These are phyloP conservation scores for Heliosperma pusillum DNA, from an alignment of 148 eudicot genomes.

Conservation along the genomic window DNA sequence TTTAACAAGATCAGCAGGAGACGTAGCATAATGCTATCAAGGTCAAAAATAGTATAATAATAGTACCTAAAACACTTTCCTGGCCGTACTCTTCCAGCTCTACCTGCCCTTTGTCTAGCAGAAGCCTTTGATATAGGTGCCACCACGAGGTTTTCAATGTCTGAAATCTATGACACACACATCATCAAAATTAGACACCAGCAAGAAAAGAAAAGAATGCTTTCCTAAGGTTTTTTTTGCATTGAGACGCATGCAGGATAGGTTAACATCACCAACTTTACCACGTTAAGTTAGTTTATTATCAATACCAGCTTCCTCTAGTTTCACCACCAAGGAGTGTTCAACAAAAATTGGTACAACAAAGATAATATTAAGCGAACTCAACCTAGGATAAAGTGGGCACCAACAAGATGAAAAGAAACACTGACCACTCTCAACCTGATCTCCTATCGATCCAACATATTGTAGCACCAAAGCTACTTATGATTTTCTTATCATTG, in stretches of 20 bases:
- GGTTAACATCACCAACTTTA: neutral
- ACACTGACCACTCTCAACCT: neutral
- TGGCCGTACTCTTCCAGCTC: conserved; percentile 96
- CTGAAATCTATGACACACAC: conserved; percentile 52
- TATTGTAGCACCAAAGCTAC: neutral
- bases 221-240: neutral
- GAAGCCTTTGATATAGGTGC: conserved; percentile 98
- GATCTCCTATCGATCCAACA: neutral
- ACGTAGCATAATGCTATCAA: neutral
- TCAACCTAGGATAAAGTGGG: neutral
- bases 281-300: neutral
- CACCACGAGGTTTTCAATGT: conserved; percentile 88
- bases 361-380: neutral
- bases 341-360: neutral
- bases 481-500: neutral
- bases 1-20: neutral
- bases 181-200: conserved; percentile 17
- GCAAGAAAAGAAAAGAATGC: conserved; percentile 2
- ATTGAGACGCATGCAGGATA: neutral
- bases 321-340: neutral
- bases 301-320: neutral
- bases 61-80: conserved; percentile 92
- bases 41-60: neutral
- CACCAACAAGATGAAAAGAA: neutral
- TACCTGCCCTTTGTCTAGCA: conserved; percentile 95